Conservation (phyloP, 164 flowering plant genomes). For the Vitis amurensis region DNA sequence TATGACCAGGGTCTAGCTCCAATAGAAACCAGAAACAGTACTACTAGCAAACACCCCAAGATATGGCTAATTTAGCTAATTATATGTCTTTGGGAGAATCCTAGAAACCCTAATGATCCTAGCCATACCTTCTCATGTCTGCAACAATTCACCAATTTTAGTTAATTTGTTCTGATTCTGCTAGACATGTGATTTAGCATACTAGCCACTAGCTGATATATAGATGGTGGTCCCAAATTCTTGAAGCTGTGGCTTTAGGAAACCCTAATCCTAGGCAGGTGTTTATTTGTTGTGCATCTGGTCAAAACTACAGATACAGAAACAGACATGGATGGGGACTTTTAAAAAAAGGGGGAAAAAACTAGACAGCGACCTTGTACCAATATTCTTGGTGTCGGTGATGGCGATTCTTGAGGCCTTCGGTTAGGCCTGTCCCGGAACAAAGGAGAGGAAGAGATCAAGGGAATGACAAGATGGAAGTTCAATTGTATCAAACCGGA, state of each 20-base stretch:
- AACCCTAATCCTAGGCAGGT: constrained; percentile 3
- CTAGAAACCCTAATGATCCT: neutral
- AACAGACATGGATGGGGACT: neutral
- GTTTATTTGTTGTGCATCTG: too few species aligned
- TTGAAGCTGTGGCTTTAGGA: neutral
- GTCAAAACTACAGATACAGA: neutral
- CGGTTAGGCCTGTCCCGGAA: neutral
- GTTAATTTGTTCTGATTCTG: neutral
- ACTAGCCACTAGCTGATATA: neutral
- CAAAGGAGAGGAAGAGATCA: neutral
- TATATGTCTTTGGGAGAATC: neutral
- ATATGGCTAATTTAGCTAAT: neutral
- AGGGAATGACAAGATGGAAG: neutral
- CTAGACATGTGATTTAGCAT: neutral
- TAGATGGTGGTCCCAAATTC: neutral
- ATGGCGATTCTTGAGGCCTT: neutral
- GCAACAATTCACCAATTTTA: neutral
- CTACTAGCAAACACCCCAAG: neutral
- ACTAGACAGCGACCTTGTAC: neutral
- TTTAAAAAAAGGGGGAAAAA: neutral
- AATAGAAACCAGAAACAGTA: neutral
- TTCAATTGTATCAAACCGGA: neutral
- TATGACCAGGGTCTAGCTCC: neutral
- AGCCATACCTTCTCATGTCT: neutral
- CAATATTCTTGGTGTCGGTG: neutral